These are phyloP conservation scores for Raddia guianensis DNA, from an alignment of 176 grass and related monocot genomes.

Conservation along the genomic window DNA sequence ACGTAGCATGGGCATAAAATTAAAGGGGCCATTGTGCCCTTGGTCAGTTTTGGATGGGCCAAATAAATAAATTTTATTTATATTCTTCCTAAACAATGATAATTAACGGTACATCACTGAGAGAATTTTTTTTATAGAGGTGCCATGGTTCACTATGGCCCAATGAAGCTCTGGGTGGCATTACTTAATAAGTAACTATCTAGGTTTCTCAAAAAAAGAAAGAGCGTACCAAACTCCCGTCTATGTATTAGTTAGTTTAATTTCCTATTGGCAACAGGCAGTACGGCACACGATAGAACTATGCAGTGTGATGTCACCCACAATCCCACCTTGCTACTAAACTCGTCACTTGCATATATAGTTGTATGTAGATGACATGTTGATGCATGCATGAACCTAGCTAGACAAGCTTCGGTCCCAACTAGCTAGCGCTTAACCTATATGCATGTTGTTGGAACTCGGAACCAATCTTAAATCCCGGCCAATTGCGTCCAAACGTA, in stretches of 20 bases:
- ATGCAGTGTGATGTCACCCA: neutral
- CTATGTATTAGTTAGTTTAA: neutral
- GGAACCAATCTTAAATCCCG: conserved; percentile 3
- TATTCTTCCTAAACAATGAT: no score
- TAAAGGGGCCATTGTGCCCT: no score
- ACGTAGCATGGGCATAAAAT: no score
- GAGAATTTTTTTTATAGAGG: no score
- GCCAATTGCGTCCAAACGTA: neutral
- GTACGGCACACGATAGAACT: conserved; percentile 11
- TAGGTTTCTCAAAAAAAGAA: neutral
- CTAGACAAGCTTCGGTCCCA: neutral
- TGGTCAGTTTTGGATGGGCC: no score
- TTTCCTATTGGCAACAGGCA: neutral
- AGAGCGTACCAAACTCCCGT: neutral
- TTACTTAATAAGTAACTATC: neutral
- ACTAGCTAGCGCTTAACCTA: conserved; percentile 20
- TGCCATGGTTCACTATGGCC: no score
- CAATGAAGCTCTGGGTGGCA: neutral
- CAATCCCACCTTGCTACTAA: neutral
- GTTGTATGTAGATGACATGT: neutral
- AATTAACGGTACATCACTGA: no score
- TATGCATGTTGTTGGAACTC: conserved; percentile 3
- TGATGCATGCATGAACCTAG: conserved; percentile 32
- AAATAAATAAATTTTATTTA: no score
- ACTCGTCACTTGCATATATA: neutral